These are phyloP conservation scores for Sarocladiaceae sp. DNA, from an alignment of 2,329 filamentous ascomycete genomes.

Conservation along the genomic window DNA sequence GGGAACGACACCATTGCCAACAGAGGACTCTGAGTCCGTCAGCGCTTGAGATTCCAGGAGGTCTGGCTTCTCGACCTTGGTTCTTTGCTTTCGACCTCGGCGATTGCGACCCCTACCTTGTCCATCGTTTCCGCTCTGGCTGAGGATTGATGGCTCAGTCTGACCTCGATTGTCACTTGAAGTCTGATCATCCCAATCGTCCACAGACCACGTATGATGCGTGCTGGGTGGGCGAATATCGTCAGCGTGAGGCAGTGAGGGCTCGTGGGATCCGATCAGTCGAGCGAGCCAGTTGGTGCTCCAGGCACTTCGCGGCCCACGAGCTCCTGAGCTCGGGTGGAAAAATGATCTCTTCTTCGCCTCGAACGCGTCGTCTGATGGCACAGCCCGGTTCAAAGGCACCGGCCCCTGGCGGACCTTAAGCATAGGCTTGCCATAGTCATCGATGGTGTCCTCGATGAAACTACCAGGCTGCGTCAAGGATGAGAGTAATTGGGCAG, in stretches of 20 bases:
- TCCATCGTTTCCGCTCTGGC: background rate
- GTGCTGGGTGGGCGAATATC: constrained; percentile 66
- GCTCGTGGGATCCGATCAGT: constrained; percentile 15
- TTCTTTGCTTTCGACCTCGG: background rate
- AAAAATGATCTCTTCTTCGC: constrained; percentile 18
- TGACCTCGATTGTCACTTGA: constrained; percentile 36
- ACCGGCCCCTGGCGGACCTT: constrained; percentile 44
- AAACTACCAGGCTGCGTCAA: constrained; percentile 70
- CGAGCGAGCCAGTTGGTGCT: constrained; percentile 18
- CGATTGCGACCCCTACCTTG: background rate
- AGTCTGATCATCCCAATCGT: constrained; percentile 60
- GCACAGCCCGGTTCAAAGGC: background rate
- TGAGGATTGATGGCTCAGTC: background rate
- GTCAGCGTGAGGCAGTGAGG: constrained; percentile 32
- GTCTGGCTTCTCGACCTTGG: background rate
- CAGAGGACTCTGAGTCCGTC: background rate
- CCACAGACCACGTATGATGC: constrained; percentile 69
- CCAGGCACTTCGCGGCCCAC: constrained; percentile 10
- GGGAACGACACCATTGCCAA: background rate
- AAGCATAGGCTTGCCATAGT: constrained; percentile 53
- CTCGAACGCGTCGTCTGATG: background rate
- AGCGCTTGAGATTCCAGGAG: background rate
- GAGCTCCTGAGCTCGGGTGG: constrained; percentile 2
- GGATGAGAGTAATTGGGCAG: constrained; percentile 86
- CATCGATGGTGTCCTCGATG: constrained; percentile 55